These are phyloP conservation scores for Dactylella cylindrospora DNA, from an alignment of 2,329 filamentous ascomycete species.

Conservation along the genomic window DNA sequence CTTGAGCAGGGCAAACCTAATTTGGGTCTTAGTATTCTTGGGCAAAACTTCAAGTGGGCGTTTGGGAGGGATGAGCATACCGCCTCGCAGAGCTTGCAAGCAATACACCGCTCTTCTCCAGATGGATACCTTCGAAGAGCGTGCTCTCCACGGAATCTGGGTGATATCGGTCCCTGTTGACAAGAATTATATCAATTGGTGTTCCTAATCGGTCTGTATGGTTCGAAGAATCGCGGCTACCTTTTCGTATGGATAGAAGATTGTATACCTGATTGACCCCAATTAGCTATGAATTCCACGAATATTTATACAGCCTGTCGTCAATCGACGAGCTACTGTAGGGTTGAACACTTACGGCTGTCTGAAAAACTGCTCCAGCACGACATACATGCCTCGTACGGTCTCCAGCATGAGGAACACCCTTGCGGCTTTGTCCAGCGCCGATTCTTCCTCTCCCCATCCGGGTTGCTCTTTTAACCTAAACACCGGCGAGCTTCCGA, in stretches of 20 bases:
- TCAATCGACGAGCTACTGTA: neutral
- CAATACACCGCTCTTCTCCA: constrained; percentile 97
- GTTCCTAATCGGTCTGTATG: neutral
- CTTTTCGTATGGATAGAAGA: constrained; percentile 98
- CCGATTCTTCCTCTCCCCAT: constrained; percentile 80
- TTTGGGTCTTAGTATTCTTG: constrained; percentile 33
- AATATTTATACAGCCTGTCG: no score
- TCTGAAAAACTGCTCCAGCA: constrained; percentile 96
- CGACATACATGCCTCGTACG: constrained; percentile 95
- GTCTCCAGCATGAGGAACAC: constrained; percentile 97
- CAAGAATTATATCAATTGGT: constrained; percentile 4
- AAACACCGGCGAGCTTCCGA: constrained; percentile 77
- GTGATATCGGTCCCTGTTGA: constrained; percentile 82
- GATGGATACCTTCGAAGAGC: constrained; percentile 93
- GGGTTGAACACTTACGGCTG: constrained; percentile 72
- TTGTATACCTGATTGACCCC: constrained; percentile 72
- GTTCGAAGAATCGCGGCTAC: constrained; percentile 51
- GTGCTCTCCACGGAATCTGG: constrained; percentile 97
- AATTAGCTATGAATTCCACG: neutral
- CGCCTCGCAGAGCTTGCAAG: constrained; percentile 98
- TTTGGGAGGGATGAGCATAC: constrained; percentile 51
- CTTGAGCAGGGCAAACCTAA: constrained; percentile 89
- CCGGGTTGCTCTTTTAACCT: constrained; percentile 60
- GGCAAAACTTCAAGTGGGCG: neutral
- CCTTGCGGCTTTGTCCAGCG: constrained; percentile 80